A percentile compares a stretch with the other conserved stretches of the same genome.
Evolutionary conservation across 2,329 filamentous ascomycete species (phyloP).

Genomic region (Bipolaris sorokiniana): DNA sequence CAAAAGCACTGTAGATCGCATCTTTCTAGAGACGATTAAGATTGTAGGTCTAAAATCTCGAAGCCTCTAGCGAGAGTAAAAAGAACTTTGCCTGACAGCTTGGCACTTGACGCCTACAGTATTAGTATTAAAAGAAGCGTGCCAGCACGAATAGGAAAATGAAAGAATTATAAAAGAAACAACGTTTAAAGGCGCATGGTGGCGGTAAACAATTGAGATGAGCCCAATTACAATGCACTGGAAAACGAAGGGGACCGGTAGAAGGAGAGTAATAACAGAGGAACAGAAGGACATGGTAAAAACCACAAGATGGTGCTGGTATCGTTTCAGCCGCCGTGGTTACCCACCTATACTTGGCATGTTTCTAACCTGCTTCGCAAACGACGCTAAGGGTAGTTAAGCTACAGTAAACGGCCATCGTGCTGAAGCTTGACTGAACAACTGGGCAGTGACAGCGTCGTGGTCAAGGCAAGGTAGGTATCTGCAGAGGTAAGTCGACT

Average conservation of each 20-base stretch:
- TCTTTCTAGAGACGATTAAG: constrained; percentile 3
- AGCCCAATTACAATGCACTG: neutral
- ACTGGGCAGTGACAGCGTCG: neutral
- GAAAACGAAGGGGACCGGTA: neutral
- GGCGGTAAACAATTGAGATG: neutral
- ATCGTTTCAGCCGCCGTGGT: neutral
- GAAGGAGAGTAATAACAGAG: neutral
- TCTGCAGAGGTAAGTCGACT: neutral
- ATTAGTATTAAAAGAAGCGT: constrained; percentile 27
- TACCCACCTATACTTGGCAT: neutral
- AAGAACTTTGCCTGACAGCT: neutral
- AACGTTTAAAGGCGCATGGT: neutral
- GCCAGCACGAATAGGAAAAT: constrained; percentile 24
- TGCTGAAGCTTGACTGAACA: neutral
- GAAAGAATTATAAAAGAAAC: neutral
- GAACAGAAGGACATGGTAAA: neutral
- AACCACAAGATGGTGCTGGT: neutral
- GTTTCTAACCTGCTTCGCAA: neutral
- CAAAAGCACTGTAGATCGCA: constrained; percentile 31
- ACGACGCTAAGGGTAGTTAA: neutral
- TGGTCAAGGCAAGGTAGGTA: neutral
- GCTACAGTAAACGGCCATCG: neutral
- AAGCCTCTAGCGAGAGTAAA: neutral
- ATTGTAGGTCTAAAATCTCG: neutral
- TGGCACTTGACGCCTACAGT: neutral